Base-by-base conservation (phyloP, 768 basidiomycete genomes). In the Hygrophorus pudorinus region DNA sequence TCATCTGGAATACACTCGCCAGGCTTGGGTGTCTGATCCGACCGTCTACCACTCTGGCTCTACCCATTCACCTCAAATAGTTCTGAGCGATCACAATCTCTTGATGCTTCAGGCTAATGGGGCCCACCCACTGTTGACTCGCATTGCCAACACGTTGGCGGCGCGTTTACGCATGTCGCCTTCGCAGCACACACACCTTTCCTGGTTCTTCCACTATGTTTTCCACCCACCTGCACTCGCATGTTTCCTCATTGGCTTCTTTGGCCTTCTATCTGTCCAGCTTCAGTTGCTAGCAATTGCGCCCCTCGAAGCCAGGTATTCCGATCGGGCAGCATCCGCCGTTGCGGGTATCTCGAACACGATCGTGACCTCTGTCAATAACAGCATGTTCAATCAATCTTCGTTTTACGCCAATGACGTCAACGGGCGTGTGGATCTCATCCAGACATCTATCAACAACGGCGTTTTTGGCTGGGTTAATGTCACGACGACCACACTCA, bases 391-490 rank as follows among this genome's bases (percentile, higher is more conserved):
- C 55, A 79, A 83, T 53, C 80, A 89, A 52, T 92, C 87, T 7
- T 56, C 75, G 11, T 57, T 72, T 3, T 99, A 93, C 51, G 91
- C 93, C 3, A 68, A 61, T n/a, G 70, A 70, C 27, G 70, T 92
- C 56, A 99, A 98, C 51, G 55, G 54, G 14, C 83, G 77, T 24
- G 78, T 97, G 16, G 72, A 76, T 39, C 53, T 53, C 28, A 70
- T 89, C 39, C 87, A 98, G 64, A 69, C 67, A 31, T 75, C 78
- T 5, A 76, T 98, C 61, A 89, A 97, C 59, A 66, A 88, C 32
- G 85, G 85, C 18, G 64, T 98, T 37, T 94, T 98, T 50, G 91
- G 92, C 8, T 98, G 93, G 93, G 82, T 98, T 39, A 91, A 97
- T 54, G 74, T 70, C 13, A 94, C 94, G 6, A 94, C 91, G 1